Evolutionary conservation across 164 flowering plant species (phyloP).

Genomic region (Magnolia changhungtana): DNA sequence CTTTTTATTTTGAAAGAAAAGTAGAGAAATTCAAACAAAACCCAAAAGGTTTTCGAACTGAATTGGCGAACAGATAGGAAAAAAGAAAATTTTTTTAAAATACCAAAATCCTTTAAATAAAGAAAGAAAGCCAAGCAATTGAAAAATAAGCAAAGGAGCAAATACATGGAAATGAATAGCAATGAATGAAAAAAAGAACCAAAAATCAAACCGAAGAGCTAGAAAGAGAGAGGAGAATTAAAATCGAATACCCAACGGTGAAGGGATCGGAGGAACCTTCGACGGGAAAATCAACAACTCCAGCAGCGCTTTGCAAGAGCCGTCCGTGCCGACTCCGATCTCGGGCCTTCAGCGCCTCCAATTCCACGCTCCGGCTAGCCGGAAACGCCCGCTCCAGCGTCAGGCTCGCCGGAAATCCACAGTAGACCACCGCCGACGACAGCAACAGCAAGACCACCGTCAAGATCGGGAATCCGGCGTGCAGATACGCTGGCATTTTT

Average conservation of each 20-base stretch:
- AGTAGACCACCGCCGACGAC: constrained; percentile 15
- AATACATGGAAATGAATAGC: background rate
- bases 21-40: background rate
- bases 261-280: constrained; percentile 69
- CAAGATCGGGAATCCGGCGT: constrained; percentile 24
- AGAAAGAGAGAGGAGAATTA: background rate
- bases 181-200: background rate
- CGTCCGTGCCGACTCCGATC: constrained; percentile 71
- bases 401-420: constrained; percentile 40
- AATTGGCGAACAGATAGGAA: background rate
- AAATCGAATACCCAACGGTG: constrained; percentile 33
- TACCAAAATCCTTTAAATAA: background rate
- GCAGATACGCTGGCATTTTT: constrained; percentile 32
- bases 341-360: constrained; percentile 50
- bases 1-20: background rate
- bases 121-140: background rate
- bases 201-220: background rate
- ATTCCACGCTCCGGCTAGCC: constrained; percentile 24
- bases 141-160: background rate
- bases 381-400: constrained; percentile 71
- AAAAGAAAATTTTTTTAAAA: background rate
- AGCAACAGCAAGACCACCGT: background rate
- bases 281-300: constrained; percentile 79
- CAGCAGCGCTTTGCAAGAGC: constrained; percentile 45
- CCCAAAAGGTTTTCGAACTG: background rate